phyloP scores from a whole-genome alignment of 768 basidiomycete genomes.

The Pisolithus tinctorius region DNA sequence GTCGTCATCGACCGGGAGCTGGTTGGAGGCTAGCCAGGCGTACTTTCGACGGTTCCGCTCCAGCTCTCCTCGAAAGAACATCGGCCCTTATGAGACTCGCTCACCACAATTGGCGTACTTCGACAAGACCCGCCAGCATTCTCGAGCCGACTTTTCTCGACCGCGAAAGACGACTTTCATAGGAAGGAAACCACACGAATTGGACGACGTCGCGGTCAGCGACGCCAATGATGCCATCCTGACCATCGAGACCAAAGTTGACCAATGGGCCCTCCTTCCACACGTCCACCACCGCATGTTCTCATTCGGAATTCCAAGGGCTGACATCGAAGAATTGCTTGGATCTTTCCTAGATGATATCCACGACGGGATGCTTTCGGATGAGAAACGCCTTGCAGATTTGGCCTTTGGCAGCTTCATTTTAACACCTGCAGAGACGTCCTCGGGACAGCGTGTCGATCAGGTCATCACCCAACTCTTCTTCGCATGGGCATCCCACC shows the following conservation, averaged over 20 bases:
- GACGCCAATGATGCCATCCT: constrained; percentile 10
- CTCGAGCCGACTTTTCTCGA: too few relatives aligned
- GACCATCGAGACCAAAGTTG: constrained; percentile 32
- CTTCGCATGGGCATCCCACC: constrained; percentile 47
- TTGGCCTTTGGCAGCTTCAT: constrained; percentile 28
- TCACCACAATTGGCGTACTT: too few relatives aligned
- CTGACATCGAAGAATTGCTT: constrained; percentile 37
- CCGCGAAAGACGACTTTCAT: too few relatives aligned
- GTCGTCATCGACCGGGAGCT: constrained; percentile 6
- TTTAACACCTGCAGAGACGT: constrained; percentile 15
- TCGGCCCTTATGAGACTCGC: too few relatives aligned
- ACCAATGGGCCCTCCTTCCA: constrained; percentile 31
- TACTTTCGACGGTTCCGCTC: constrained; percentile 15
- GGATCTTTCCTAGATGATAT: constrained; percentile 35
- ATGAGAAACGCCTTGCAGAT: constrained; percentile 13
- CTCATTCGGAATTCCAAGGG: constrained; percentile 41
- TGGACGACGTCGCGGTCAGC: too few relatives aligned
- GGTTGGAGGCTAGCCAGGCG: constrained; percentile 14
- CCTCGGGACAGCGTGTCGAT: constrained; percentile 31
- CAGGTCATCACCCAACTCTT: constrained; percentile 46
- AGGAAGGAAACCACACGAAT: too few relatives aligned
- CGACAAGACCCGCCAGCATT: too few relatives aligned
- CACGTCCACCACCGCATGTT: constrained; percentile 34
- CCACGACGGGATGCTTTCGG: constrained; percentile 22
- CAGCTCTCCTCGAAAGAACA: too few relatives aligned